These are phyloP conservation scores for Aspergillus quadrilineatus DNA, from an alignment of 2,329 filamentous ascomycete genomes.

Conservation along the genomic window DNA sequence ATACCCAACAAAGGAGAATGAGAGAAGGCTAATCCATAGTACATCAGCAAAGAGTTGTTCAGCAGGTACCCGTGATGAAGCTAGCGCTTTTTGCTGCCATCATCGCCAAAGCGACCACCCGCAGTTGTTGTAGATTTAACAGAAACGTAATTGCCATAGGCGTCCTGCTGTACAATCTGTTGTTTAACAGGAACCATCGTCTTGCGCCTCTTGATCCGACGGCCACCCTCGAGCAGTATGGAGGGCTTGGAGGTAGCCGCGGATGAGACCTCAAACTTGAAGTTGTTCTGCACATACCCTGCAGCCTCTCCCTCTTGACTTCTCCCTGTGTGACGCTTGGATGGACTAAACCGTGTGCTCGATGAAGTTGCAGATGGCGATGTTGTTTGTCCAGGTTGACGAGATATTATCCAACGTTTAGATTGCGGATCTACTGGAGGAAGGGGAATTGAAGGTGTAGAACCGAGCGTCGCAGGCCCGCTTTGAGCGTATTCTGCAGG, in stretches of 20 bases:
- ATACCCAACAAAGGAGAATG: not conserved
- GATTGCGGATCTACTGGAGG: not conserved
- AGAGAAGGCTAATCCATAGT: not conserved
- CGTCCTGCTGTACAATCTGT: conserved; percentile 7
- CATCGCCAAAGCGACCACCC: not conserved
- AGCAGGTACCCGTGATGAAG: not conserved
- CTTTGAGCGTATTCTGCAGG: not conserved
- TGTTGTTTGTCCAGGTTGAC: not conserved
- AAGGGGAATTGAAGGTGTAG: not conserved
- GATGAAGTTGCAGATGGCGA: not conserved
- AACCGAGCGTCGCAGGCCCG: not conserved
- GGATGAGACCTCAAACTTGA: not conserved
- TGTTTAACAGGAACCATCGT: conserved; percentile 4
- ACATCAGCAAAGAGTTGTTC: not conserved
- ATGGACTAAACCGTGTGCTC: not conserved
- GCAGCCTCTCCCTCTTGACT: not conserved
- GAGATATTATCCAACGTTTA: not conserved
- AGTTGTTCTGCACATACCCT: not conserved
- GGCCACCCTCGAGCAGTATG: not conserved
- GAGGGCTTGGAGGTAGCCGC: not conserved
- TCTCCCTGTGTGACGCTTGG: not conserved
- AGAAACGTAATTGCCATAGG: conserved; percentile 10
- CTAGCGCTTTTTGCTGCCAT: not conserved
- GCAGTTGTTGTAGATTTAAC: not conserved
- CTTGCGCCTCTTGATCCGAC: not conserved